Conservation (phyloP, 345 rosid genomes). For the Mallotus nudiflorus region DNA sequence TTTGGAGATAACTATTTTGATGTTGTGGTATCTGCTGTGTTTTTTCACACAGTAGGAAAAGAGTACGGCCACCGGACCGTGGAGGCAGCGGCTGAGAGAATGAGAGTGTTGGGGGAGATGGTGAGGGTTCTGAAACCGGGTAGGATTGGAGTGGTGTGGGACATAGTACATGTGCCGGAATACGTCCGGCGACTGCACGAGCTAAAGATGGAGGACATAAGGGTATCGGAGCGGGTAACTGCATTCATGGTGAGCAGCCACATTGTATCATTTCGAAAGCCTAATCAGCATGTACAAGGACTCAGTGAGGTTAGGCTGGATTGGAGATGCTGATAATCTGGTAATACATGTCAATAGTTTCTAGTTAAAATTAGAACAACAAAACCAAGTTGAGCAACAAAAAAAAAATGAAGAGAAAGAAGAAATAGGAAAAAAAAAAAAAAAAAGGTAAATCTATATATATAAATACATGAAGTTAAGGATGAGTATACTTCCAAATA, state of each 20-base stretch:
- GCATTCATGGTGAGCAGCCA: conserved; percentile 95
- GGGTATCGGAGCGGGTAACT: conserved; percentile 77
- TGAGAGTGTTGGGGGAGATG: conserved; percentile 77
- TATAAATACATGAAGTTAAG: not conserved
- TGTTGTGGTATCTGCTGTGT: conserved; percentile 87
- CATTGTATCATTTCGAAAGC: conserved; percentile 82
- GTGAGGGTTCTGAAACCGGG: conserved; percentile 89
- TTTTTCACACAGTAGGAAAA: conserved; percentile 80
- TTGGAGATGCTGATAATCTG: conserved; percentile 35
- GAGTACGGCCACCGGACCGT: conserved; percentile 82
- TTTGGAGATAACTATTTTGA: conserved; percentile 84
- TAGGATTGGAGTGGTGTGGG: conserved; percentile 84
- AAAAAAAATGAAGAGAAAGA: conserved; percentile 1
- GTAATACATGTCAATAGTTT: not conserved
- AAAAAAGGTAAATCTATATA: not conserved
- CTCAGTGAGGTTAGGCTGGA: conserved; percentile 54
- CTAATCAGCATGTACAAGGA: conserved; percentile 58
- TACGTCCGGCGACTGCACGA: conserved; percentile 78
- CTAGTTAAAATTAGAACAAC: not conserved
- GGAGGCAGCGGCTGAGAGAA: conserved; percentile 92
- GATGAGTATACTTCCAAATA: conserved; percentile 1
- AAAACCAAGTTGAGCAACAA: no score
- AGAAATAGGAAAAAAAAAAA: not conserved
- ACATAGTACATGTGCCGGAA: conserved; percentile 76
- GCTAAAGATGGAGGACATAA: conserved; percentile 82